Evolutionary conservation across 345 rosid genomes (phyloP).

Genomic region (Adansonia digitata): DNA sequence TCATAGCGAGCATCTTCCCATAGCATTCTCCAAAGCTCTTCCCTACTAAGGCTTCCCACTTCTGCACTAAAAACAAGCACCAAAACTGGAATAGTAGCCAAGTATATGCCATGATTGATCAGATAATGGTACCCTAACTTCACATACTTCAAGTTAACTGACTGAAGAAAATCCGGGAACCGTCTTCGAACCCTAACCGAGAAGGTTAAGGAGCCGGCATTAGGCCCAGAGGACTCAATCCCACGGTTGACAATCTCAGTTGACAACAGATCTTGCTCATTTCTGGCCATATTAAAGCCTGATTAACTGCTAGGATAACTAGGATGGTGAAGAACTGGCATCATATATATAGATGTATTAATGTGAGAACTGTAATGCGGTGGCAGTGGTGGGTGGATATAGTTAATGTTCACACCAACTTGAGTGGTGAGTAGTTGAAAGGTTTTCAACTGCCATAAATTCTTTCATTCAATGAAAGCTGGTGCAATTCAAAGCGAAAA

Average conservation of each 20-base stretch:
- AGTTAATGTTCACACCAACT: slow-evolving; percentile 67
- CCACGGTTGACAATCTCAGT: slow-evolving; percentile 95
- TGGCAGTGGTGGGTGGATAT: slow-evolving; percentile 13
- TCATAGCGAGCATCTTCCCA: slow-evolving; percentile 78
- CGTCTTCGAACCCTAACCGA: slow-evolving; percentile 89
- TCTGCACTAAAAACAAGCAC: slow-evolving; percentile 82
- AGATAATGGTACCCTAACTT: slow-evolving; percentile 90
- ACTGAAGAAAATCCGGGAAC: slow-evolving; percentile 89
- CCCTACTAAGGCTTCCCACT: slow-evolving; percentile 72
- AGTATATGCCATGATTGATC: slow-evolving; percentile 86
- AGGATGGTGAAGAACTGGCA: slow-evolving; percentile 10
- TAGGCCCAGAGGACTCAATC: slow-evolving; percentile 80
- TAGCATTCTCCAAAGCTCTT: slow-evolving; percentile 77
- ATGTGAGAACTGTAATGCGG: slow-evolving; percentile 18
- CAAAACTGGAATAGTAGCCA: slow-evolving; percentile 84
- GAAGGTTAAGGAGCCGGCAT: slow-evolving; percentile 80
- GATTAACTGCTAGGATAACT: slow-evolving; percentile 4
- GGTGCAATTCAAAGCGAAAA: background rate
- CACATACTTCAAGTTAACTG: slow-evolving; percentile 91
- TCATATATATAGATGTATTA: slow-evolving; percentile 16
- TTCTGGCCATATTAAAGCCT: slow-evolving; percentile 28
- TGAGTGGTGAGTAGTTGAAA: slow-evolving; percentile 45
- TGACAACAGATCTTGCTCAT: slow-evolving; percentile 73
- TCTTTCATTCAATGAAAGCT: slow-evolving; percentile 30
- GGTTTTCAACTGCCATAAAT: slow-evolving; percentile 37